Evolutionary conservation across 2,329 filamentous ascomycete genomes (phyloP), one percentile per base, ranked within the genome.

Genomic region (Alternaria rosae): DNA sequence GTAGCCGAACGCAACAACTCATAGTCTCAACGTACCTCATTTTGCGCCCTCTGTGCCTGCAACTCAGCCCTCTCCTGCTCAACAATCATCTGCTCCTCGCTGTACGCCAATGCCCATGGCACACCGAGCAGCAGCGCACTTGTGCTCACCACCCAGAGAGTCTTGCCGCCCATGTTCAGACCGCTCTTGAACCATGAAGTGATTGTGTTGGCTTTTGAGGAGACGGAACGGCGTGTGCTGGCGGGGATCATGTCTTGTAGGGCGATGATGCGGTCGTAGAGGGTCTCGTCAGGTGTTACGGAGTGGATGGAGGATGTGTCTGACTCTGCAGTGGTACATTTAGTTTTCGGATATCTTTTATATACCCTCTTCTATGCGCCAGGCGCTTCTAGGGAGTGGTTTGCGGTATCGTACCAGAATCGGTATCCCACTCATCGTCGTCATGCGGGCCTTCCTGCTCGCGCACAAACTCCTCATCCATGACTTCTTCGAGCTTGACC

Each of bases 61-160:
- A 91, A 90, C 88, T 94, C 93, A 85, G 97, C 94, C 81, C 93
- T 89, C 88, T 99, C 95, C 93, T 97, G 96, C 85, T 97, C 94
- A 69, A 94, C 86, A 79, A 97, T 89, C 85, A 97, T 92, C 86
- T 97, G 93, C 85, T 99, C 95, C 85, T 99, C 95, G 67, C 91
- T 90, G 79, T 93, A 94, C 61, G 93, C 94, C 71, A 99, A 85
- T 61, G 93, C 94, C 86, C 93, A 98, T 58, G 95, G 95, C 54
- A 98, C 93, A 72, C 93, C 94, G 67, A 98, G 83, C 78, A 99
- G 85, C 77, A 99, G 87, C 62, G 92, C 93, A 65, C 91, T 94
- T 68, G 94, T 97, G 82, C 90, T 93, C 61, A 99, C 84, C 58
- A 97, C 89, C 93, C 93, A 99, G 71, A 97, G 85, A 57, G 92